Conservation (phyloP, 176 grass and related monocot species). For the Triticum dicoccoides region DNA sequence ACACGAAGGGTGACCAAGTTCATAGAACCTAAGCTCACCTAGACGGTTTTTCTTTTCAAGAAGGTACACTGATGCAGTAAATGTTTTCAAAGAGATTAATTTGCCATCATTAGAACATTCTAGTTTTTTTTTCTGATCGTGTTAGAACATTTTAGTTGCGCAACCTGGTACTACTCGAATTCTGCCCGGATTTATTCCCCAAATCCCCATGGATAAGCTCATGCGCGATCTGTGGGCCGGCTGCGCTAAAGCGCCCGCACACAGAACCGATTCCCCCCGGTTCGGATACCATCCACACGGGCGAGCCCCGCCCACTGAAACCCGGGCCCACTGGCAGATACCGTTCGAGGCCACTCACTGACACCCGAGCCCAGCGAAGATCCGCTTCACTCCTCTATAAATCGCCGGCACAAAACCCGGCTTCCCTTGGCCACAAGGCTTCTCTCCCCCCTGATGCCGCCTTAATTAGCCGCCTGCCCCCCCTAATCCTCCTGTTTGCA, state of each 20-base stretch:
- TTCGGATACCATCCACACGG: constrained; percentile 4
- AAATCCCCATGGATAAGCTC: constrained; percentile 21
- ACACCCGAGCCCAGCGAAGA: not conserved
- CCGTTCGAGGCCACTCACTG: not conserved
- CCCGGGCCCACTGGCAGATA: not conserved
- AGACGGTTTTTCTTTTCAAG: too few relatives aligned
- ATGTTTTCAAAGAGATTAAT: too few relatives aligned
- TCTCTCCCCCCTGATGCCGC: not conserved
- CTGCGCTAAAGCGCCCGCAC: not conserved
- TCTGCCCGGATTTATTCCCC: not conserved
- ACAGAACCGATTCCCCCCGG: not conserved
- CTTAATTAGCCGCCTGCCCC: not conserved
- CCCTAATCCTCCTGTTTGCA: not conserved
- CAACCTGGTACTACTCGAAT: not conserved
- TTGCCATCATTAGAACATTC: too few relatives aligned
- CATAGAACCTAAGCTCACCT: too few relatives aligned
- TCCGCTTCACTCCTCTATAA: constrained; percentile 19
- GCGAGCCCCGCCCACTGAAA: not conserved
- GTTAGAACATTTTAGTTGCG: not conserved
- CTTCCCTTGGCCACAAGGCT: not conserved
- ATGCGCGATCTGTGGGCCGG: constrained; percentile 5
- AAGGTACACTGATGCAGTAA: too few relatives aligned
- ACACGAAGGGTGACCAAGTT: too few relatives aligned
- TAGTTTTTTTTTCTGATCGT: too few relatives aligned
- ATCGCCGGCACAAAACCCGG: not conserved